These are phyloP conservation scores for Lactarius pseudohatsudake DNA, from an alignment of 768 basidiomycete genomes.

Conservation along the genomic window DNA sequence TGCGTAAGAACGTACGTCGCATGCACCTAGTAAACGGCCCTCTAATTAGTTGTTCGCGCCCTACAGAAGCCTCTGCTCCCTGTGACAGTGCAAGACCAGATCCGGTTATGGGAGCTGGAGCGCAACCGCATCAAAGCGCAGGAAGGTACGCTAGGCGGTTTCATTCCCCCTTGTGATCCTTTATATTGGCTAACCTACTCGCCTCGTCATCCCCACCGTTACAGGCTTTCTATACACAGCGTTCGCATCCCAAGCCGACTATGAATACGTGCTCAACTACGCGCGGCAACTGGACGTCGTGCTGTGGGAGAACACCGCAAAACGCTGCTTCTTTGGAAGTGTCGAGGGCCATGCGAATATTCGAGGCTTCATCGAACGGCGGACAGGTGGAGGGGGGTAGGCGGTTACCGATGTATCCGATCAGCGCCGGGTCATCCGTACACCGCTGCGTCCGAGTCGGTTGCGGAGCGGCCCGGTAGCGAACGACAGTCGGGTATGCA, in stretches of 20 bases:
- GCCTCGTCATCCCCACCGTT: not conserved
- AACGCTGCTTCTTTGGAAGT: constrained; percentile 81
- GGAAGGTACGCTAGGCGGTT: constrained; percentile 62
- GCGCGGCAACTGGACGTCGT: constrained; percentile 81
- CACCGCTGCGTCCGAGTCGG: not conserved
- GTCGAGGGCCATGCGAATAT: constrained; percentile 77
- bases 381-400: constrained; percentile 41
- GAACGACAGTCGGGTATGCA: not conserved
- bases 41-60: constrained; percentile 1
- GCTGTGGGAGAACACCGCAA: constrained; percentile 73
- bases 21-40: constrained; percentile 11
- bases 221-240: constrained; percentile 85
- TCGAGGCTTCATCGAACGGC: constrained; percentile 75
- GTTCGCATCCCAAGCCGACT: constrained; percentile 85
- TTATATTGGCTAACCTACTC: not conserved
- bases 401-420: not conserved
- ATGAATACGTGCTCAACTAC: constrained; percentile 82
- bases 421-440: not conserved
- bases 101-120: constrained; percentile 96
- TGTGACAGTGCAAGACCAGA: constrained; percentile 97
- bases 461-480: not conserved
- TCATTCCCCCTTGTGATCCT: not conserved
- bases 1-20: constrained; percentile 82
- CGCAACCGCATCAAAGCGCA: constrained; percentile 84
- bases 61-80: constrained; percentile 86